phyloP scores from a whole-genome alignment of 768 basidiomycete species.

The Rhodotorula diobovata region DNA sequence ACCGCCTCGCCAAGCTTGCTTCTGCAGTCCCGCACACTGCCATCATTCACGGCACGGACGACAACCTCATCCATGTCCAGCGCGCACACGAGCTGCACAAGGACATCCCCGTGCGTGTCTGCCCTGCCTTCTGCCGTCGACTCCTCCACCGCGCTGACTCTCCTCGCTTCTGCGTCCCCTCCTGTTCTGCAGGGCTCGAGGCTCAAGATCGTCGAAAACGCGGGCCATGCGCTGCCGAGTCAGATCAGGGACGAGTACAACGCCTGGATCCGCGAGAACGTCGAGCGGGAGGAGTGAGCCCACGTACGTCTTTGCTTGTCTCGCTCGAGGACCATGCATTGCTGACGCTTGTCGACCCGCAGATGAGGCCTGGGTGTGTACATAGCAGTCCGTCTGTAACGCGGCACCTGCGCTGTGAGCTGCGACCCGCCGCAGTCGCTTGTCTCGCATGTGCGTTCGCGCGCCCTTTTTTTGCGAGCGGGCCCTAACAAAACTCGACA shows the following conservation, averaged over 20 bases:
- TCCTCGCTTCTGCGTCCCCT: background rate
- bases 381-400: no score
- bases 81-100: conserved; percentile 25
- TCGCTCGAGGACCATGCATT: no score
- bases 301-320: background rate
- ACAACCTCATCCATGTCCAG: conserved; percentile 31
- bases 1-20: background rate
- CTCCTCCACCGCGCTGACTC: background rate
- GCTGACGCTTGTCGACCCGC: no score
- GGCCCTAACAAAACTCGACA: no score
- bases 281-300: background rate
- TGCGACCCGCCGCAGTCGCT: no score
- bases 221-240: conserved; percentile 22
- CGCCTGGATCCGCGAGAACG: conserved; percentile 14
- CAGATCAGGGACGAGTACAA: conserved; percentile 31
- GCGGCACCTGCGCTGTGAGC: no score
- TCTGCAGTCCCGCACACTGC: conserved; percentile 8
- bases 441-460: no score
- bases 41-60: conserved; percentile 37
- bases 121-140: no score
- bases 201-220: conserved; percentile 20
- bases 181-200: conserved; percentile 13
- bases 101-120: conserved; percentile 17
- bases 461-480: no score
- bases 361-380: no score